phyloP scores from a whole-genome alignment of 2,329 filamentous ascomycete genomes.

The Didymella lethalis region DNA sequence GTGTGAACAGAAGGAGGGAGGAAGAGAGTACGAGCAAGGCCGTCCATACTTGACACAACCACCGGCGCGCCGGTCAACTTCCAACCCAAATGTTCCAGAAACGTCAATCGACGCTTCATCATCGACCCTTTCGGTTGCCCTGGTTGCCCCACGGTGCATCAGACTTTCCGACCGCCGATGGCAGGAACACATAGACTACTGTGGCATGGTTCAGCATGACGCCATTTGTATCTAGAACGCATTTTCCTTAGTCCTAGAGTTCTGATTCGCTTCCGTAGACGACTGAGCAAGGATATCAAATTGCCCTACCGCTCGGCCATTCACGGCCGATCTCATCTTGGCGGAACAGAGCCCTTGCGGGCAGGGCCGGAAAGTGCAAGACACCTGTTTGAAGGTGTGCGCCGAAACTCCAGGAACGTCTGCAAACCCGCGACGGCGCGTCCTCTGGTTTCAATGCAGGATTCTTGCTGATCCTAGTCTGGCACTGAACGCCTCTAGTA shows the following conservation, averaged over 20 bases:
- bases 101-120: conserved; percentile 36
- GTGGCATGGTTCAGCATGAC: conserved; percentile 32
- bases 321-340: conserved; percentile 16
- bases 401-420: conserved; percentile 6
- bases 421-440: conserved; percentile 8
- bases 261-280: conserved; percentile 20
- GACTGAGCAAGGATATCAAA: conserved; percentile 6
- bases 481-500: neutral
- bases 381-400: neutral
- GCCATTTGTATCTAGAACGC: conserved; percentile 35
- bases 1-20: neutral
- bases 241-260: conserved; percentile 7
- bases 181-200: conserved; percentile 39
- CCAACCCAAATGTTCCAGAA: conserved; percentile 26
- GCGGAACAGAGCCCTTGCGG: conserved; percentile 7
- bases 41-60: conserved; percentile 14
- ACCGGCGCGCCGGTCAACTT: conserved; percentile 12
- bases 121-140: conserved; percentile 27
- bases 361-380: conserved; percentile 11
- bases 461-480: neutral
- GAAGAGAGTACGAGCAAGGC: neutral
- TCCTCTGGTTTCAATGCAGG: neutral
- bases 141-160: conserved; percentile 18
- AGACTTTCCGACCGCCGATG: conserved; percentile 33
- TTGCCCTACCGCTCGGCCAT: conserved; percentile 19